Conservation (phyloP, 352 stramenopile genomes). For the Globisporangium parvum region DNA sequence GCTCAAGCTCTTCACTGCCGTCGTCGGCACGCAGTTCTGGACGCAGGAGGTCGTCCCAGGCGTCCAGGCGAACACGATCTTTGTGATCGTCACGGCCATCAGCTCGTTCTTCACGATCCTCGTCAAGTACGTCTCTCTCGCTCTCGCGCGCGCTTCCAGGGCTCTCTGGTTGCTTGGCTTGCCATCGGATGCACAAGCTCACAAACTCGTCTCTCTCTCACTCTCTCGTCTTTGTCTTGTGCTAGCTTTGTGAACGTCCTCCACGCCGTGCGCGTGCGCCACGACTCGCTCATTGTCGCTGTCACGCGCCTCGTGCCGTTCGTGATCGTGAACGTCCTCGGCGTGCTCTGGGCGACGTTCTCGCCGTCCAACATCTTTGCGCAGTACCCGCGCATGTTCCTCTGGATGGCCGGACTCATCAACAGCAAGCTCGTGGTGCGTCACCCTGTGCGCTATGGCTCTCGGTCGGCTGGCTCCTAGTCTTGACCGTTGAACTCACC, state of each 20-base stretch:
- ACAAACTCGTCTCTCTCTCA: conserved; percentile 6
- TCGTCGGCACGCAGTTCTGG: conserved; percentile 65
- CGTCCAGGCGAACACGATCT: conserved; percentile 80
- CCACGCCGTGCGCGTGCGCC: conserved; percentile 55
- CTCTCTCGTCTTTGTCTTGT: neutral
- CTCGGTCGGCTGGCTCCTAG: neutral
- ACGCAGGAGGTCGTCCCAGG: conserved; percentile 47
- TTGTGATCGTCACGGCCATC: conserved; percentile 59
- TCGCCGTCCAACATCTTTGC: conserved; percentile 73
- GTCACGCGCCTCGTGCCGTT: conserved; percentile 78
- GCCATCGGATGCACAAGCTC: too few relatives aligned
- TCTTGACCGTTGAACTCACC: too few relatives aligned
- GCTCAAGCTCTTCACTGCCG: conserved; percentile 70
- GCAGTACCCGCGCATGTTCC: conserved; percentile 69
- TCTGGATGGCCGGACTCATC: conserved; percentile 84
- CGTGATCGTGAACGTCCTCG: conserved; percentile 63
- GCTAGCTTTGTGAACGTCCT: conserved; percentile 66
- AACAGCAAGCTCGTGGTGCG: conserved; percentile 86
- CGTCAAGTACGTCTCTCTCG: conserved; percentile 57
- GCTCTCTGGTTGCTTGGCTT: too few relatives aligned
- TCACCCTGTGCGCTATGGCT: neutral
- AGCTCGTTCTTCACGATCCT: conserved; percentile 56
- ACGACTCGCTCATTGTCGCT: conserved; percentile 72
- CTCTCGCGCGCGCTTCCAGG: neutral
- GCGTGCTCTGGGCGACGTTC: conserved; percentile 57